Base-by-base conservation (phyloP, 306 rosid species). In the Mimosa pudica region DNA sequence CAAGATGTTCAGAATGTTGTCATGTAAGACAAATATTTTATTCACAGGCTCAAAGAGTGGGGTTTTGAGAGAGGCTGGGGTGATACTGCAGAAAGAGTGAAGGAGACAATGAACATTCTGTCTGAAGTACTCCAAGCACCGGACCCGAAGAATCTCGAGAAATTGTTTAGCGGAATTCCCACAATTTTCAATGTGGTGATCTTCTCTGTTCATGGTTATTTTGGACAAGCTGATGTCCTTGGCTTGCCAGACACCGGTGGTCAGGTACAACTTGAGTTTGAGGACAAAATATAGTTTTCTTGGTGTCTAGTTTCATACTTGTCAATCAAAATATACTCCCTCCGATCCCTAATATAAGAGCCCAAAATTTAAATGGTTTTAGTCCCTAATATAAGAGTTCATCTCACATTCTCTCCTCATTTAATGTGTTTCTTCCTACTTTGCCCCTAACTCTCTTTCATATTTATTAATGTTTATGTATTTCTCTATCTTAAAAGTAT, bases 31-130 rank as follows among this genome's bases (percentile, higher is more conserved):
- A 48, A 58, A 72, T 41, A 13, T 61, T 18, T 57, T 17, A 57
- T 18, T 57, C 12, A n/a, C 85, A 94, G 98, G 88, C 75, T 94
- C 2, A 90, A 88, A 69, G 91, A 94, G 64, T 92, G 98, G 97
- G 98, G 98, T 2, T 94, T 94, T 77, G 98, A 94, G 88, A 92
- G 77, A 87, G 98, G 98, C 1, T 94, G 98, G 98, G 98, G 97
- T 75, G 94, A 90, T 42, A 88, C 88, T 49, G 93, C 93, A 68
- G 89, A 87, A 71, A 90, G 93, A 82, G 91, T 88, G 41, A 87
- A 77, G 87, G 97, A 89, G 70, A 92, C 92, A 70, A 89, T 94
- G 88, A 51, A 77, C 79, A 68, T 85, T 35, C 80, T 92, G 36
- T 87, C 97, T 7, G 97, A 94, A 84, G 89, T 89, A 73, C 92